Conservation (phyloP, 176 grass and related monocot species). For the Metroxylon sagu region DNA sequence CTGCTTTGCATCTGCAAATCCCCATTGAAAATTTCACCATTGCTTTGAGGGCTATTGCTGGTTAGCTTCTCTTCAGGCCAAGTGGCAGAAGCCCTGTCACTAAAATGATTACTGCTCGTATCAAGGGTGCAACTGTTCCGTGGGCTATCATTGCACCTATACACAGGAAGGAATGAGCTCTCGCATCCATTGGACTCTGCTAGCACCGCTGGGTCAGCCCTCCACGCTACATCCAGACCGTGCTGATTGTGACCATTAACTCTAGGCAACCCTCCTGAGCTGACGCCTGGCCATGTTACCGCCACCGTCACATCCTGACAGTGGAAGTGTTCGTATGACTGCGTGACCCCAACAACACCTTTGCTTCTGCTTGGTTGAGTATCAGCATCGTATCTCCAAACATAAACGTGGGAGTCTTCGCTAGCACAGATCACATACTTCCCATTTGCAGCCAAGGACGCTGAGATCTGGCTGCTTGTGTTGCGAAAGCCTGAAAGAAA, state of each 20-base stretch:
- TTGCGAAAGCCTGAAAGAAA: constrained; percentile 72
- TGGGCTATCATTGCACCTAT: constrained; percentile 19
- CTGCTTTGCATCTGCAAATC: constrained; percentile 41
- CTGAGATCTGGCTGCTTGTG: constrained; percentile 95
- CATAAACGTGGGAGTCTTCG: constrained; percentile 88
- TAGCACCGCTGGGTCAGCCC: constrained; percentile 14
- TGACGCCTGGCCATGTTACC: constrained; percentile 63
- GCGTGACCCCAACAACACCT: constrained; percentile 56
- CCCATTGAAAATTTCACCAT: constrained; percentile 39
- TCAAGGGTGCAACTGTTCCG: constrained; percentile 5
- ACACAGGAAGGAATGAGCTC: constrained; percentile 18
- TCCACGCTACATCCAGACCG: constrained; percentile 34
- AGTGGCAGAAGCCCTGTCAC: constrained; percentile 17
- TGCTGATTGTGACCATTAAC: constrained; percentile 36
- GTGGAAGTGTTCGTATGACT: constrained; percentile 92
- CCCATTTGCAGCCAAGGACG: constrained; percentile 78
- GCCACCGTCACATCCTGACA: constrained; percentile 76
- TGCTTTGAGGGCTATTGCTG: constrained; percentile 39
- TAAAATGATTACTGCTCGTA: constrained; percentile 16
- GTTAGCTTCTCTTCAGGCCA: constrained; percentile 44
- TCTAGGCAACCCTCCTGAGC: constrained; percentile 17
- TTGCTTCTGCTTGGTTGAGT: constrained; percentile 65
- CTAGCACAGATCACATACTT: constrained; percentile 87
- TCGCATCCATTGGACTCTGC: constrained; percentile 18
- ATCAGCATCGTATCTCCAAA: constrained; percentile 88